Base-by-base conservation (phyloP, 139 green algal species). In the Chlamydomonas urium region DNA sequence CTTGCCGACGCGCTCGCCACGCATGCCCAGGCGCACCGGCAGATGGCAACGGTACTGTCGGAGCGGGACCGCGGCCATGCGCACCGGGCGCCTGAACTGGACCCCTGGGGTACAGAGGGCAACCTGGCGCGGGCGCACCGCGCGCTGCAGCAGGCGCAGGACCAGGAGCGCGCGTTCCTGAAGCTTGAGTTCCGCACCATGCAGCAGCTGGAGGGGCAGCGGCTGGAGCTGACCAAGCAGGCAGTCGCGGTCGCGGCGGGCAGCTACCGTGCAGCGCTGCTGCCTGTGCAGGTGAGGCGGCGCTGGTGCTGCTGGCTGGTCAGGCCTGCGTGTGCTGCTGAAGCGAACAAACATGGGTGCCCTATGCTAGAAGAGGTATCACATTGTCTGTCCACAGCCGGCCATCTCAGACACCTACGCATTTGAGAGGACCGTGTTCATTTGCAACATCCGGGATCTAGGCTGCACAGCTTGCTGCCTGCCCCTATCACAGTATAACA, bases 21-120 rank as follows among this genome's bases (percentile, higher is more conserved):
- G 5, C 65, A 73, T 58, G 59, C 61, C 10, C 21, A 24, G 2
- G 74, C 65, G 31, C 75, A 66, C 48, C 33, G 59, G 19, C 36
- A 21, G 4, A 61, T 79, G 23, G 74, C 75, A 35, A 34, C 8
- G 6, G 59, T 79, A 29, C 74, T 79, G 36, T 42, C 31, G 38
- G 60, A 75, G 47, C 66, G 74, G 14, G 33, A 3, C 19, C 8
- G 31, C 31, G 56, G 74, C 34, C 56, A 33, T 45, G 60, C 60
- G 14, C 60, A 29, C n/a, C 38, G 66, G 29, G 74, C 26, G n/a
- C 74, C 74, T 2, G 74, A 89, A 23, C 48, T 28, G 4, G 88
- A 93, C 69, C 88, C 88, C 0, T 93, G 87, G 87, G 75, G 84
- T 1, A 86, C 73, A 3, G 79, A 89, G 36, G 73, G 69, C n/a